These are phyloP conservation scores for Vanrija sp. DNA, from an alignment of 1,284 basidiomycete species.

Conservation along the genomic window DNA sequence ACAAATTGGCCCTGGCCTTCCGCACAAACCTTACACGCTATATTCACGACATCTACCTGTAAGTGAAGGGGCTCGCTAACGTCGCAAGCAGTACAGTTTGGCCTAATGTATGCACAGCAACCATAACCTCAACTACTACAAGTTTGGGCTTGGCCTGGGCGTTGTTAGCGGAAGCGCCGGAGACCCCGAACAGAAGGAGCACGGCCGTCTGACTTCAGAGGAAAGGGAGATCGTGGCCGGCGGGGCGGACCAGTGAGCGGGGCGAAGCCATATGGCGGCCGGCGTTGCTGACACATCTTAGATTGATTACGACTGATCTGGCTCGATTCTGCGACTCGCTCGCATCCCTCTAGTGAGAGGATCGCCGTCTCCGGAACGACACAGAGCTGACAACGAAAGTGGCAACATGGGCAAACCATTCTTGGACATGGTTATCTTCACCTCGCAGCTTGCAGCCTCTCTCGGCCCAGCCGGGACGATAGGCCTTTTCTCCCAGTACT, in stretches of 20 bases:
- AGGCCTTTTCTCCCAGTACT: conserved; percentile 79
- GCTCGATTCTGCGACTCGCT: conserved; percentile 85
- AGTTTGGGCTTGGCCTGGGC: conserved; percentile 49
- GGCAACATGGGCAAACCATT: conserved; percentile 84
- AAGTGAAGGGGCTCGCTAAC: conserved; percentile 28
- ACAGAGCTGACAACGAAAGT: conserved; percentile 40
- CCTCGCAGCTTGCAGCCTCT: conserved; percentile 79
- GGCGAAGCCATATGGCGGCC: too few species aligned
- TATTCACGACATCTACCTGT: conserved; percentile 87
- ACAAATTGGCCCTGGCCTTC: conserved; percentile 79
- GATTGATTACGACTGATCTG: conserved; percentile 87
- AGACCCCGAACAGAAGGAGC: too few species aligned
- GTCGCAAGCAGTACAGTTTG: too few species aligned
- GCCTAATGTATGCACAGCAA: conserved; percentile 25
- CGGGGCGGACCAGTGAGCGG: conserved; percentile 66
- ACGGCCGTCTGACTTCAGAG: too few species aligned
- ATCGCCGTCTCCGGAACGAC: background rate
- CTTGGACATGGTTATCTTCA: conserved; percentile 89
- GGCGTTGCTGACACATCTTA: conserved; percentile 31
- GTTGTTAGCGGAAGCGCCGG: conserved; percentile 18
- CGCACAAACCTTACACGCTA: conserved; percentile 86
- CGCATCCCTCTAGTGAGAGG: conserved; percentile 72
- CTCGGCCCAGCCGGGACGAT: conserved; percentile 72
- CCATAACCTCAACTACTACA: conserved; percentile 56
- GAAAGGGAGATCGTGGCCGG: conserved; percentile 46